Conservation (phyloP, 352 stramenopile genomes). For the Globisporangium radiosum region DNA sequence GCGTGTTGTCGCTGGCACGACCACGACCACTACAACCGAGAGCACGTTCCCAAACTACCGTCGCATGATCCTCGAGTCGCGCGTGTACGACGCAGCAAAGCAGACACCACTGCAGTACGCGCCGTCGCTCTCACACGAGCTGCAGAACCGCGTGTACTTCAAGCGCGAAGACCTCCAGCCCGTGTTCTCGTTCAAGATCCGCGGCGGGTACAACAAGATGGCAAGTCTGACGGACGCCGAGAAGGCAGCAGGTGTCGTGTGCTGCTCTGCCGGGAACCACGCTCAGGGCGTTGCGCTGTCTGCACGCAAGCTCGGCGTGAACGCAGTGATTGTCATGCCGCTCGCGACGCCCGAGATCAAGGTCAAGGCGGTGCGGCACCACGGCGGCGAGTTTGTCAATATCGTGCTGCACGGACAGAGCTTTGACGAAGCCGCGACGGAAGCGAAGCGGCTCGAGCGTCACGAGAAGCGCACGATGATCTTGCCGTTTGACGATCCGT, state of each 20-base stretch:
- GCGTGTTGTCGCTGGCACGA: too few species aligned
- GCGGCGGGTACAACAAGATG: slow-evolving; percentile 99
- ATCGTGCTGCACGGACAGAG: slow-evolving; percentile 95
- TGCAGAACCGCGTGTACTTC: slow-evolving; percentile 81
- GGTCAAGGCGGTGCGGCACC: slow-evolving; percentile 73
- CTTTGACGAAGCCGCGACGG: slow-evolving; percentile 94
- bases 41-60: slow-evolving; percentile 51
- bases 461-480: slow-evolving; percentile 94
- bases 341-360: slow-evolving; percentile 97
- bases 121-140: slow-evolving; percentile 50
- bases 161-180: slow-evolving; percentile 98
- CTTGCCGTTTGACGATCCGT: slow-evolving; percentile 97
- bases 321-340: slow-evolving; percentile 97
- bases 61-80: slow-evolving; percentile 81
- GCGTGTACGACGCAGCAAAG: slow-evolving; percentile 82
- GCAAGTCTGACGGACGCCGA: slow-evolving; percentile 75
- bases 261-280: slow-evolving; percentile 94
- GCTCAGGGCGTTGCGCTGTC: slow-evolving; percentile 96
- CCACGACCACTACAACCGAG: not conserved
- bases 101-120: slow-evolving; percentile 78
- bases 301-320: slow-evolving; percentile 86
- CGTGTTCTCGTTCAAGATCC: slow-evolving; percentile 99
- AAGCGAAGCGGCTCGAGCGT: slow-evolving; percentile 86
- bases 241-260: slow-evolving; percentile 72
- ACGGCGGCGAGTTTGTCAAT: slow-evolving; percentile 87